Evolutionary conservation across 106 monocot genomes (phyloP).

Genomic region (Narthecium ossifragum): DNA sequence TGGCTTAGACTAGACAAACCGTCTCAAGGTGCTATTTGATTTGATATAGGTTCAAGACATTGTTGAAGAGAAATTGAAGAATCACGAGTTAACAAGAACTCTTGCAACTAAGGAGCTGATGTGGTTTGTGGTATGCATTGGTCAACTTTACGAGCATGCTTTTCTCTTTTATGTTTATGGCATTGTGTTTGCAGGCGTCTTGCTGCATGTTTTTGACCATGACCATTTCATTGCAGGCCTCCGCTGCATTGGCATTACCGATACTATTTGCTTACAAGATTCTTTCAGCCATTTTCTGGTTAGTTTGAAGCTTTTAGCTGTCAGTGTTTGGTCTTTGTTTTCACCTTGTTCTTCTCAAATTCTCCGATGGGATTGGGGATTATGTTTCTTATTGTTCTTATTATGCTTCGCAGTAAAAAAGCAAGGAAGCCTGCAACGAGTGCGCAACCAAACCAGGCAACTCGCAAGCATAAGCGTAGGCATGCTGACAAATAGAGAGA

Average conservation of each 20-base stretch:
- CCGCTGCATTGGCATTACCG: conserved; percentile 51
- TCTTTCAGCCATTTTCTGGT: conserved; percentile 30
- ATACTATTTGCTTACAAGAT: conserved; percentile 34
- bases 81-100: conserved; percentile 37
- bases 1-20: not conserved
- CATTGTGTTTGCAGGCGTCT: not conserved
- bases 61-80: conserved; percentile 18
- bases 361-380: not conserved
- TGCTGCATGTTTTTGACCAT: not conserved
- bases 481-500: conserved; percentile 38
- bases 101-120: conserved; percentile 45
- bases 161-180: not conserved
- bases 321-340: no score
- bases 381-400: not conserved
- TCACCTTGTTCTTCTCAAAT: not conserved
- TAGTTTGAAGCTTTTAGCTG: no score
- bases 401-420: conserved; percentile 21
- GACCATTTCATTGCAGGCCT: conserved; percentile 25
- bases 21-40: not conserved
- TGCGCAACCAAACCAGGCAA: conserved; percentile 7
- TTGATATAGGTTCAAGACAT: conserved; percentile 21
- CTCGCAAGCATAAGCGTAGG: conserved; percentile 35
- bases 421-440: conserved; percentile 2
- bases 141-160: not conserved
- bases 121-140: conserved; percentile 32